Percentiles rank a stretch among this genome's conserved stretches.
Conservation (phyloP, 208 protist species). For the Leishmania guyanensis region DNA sequence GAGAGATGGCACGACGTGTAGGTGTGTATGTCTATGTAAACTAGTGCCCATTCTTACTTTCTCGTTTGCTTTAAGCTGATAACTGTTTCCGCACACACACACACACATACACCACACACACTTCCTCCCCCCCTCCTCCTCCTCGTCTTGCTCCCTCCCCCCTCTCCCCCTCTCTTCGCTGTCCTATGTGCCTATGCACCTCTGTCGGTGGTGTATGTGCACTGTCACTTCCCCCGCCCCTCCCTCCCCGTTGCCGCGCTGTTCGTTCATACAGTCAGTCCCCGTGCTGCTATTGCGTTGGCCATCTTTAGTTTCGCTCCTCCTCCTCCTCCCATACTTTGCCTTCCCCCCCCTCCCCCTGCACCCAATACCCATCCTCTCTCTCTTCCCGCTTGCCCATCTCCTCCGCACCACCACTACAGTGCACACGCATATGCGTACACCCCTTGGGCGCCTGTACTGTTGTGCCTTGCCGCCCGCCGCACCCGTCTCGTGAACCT, state of each 20-base stretch:
- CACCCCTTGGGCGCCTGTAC: background rate
- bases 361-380: background rate
- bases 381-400: background rate
- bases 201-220: background rate
- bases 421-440: background rate
- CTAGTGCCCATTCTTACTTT: background rate
- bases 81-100: background rate
- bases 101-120: background rate
- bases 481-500: too few species aligned
- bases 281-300: too few species aligned
- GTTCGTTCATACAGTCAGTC: background rate
- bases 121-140: background rate
- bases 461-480: background rate
- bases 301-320: too few species aligned
- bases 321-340: background rate
- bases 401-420: background rate
- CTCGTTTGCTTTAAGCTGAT: background rate
- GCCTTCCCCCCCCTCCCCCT: background rate
- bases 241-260: background rate
- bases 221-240: background rate
- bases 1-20: background rate
- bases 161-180: background rate
- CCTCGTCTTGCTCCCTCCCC: background rate
- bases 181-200: background rate
- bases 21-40: slow-evolving; percentile 1